A percentile compares a stretch with the other conserved stretches of the same genome.
These are phyloP conservation scores for Cystofilobasidium ferigula DNA, from an alignment of 768 basidiomycete species.

Conservation along the genomic window DNA sequence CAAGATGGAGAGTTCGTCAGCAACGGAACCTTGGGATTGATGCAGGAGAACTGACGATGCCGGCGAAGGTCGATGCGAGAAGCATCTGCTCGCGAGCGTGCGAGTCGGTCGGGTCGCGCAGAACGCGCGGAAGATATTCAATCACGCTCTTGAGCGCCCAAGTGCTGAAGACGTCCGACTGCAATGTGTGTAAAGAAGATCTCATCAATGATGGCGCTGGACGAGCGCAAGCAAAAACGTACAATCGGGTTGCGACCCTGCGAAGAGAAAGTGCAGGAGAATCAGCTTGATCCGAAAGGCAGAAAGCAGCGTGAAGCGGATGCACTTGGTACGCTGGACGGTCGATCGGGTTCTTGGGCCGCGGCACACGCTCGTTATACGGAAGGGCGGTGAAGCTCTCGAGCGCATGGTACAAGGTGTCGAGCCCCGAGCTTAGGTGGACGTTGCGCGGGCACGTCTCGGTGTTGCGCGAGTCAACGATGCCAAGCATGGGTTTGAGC, in stretches of 20 bases:
- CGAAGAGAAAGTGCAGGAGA: no score
- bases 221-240: background rate
- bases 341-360: slow-evolving; percentile 78
- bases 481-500: slow-evolving; percentile 75
- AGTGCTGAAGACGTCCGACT: slow-evolving; percentile 88
- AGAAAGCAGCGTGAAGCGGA: background rate
- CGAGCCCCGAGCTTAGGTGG: slow-evolving; percentile 87
- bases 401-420: slow-evolving; percentile 89
- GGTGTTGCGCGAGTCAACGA: slow-evolving; percentile 80
- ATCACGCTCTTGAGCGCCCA: slow-evolving; percentile 85
- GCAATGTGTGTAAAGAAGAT: slow-evolving; percentile 33
- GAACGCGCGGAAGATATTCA: slow-evolving; percentile 74
- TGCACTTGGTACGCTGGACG: slow-evolving; percentile 71
- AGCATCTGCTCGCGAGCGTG: slow-evolving; percentile 88
- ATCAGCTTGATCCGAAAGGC: no score
- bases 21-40: background rate
- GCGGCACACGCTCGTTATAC: slow-evolving; percentile 80
- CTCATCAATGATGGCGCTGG: background rate
- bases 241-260: slow-evolving; percentile 23
- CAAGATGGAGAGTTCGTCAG: slow-evolving; percentile 33
- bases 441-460: slow-evolving; percentile 82
- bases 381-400: slow-evolving; percentile 92
- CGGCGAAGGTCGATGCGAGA: slow-evolving; percentile 38
- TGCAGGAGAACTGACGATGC: background rate
- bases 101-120: slow-evolving; percentile 57